A percentile compares a stretch with the other conserved stretches of the same genome.
phyloP scores from a whole-genome alignment of 1,139 yeast species.

The Yamadazyma diospyri region DNA sequence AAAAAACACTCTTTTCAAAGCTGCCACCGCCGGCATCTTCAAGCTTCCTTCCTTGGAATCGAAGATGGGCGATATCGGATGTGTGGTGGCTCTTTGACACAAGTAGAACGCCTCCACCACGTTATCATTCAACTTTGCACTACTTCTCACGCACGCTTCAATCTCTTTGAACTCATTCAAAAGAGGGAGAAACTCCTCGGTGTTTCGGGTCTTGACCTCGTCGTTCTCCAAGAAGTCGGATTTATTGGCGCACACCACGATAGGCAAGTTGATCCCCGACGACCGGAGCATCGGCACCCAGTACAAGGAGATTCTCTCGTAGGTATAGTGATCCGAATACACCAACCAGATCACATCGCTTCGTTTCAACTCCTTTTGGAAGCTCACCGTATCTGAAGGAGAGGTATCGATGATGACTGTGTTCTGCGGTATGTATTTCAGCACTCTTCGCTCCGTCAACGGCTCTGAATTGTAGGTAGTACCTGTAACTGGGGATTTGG shows the following conservation, averaged over 20 bases:
- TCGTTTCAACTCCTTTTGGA: conserved; percentile 72
- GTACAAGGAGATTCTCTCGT: conserved; percentile 82
- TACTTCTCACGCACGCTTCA: conserved; percentile 84
- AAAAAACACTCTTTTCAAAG: conserved; percentile 77
- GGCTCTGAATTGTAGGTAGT: conserved; percentile 7
- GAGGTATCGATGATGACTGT: conserved; percentile 80
- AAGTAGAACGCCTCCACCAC: conserved; percentile 88
- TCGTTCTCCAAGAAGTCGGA: conserved; percentile 43
- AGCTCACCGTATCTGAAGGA: conserved; percentile 54
- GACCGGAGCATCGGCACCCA: conserved; percentile 95
- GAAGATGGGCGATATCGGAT: conserved; percentile 90
- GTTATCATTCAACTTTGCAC: conserved; percentile 75
- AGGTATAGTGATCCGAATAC: conserved; percentile 89
- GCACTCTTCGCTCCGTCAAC: conserved; percentile 19
- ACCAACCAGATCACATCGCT: conserved; percentile 94
- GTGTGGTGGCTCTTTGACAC: conserved; percentile 88
- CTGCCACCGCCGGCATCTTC: conserved; percentile 73
- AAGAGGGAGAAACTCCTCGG: conserved; percentile 82
- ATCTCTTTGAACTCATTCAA: conserved; percentile 90
- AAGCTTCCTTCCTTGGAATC: conserved; percentile 86
- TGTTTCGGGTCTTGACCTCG: conserved; percentile 32
- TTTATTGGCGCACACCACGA: conserved; percentile 87
- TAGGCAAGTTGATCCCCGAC: conserved; percentile 87
- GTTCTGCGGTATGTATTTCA: conserved; percentile 55
- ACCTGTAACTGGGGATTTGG: conserved; percentile 15